Conservation (phyloP, 2,329 filamentous ascomycete species). For the Microsporum canis region DNA sequence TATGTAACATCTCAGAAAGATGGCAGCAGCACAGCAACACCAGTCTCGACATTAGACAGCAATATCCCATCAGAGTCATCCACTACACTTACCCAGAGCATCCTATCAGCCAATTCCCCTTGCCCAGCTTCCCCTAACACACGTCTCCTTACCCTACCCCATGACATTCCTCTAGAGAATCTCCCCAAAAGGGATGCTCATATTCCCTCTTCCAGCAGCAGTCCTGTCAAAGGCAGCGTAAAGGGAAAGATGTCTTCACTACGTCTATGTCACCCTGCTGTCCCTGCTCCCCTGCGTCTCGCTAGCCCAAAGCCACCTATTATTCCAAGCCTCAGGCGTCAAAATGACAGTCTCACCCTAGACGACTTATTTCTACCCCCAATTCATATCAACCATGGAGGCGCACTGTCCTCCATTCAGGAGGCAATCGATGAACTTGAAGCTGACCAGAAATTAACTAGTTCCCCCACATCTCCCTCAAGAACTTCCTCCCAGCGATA, state of each 20-base stretch:
- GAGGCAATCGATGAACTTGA: constrained; percentile 17
- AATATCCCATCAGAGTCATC: not conserved
- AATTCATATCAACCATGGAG: not conserved
- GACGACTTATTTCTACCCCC: not conserved
- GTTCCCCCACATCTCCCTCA: constrained; percentile 17
- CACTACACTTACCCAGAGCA: not conserved
- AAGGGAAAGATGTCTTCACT: not conserved
- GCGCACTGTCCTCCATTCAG: constrained; percentile 10
- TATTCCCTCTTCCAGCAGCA: not conserved
- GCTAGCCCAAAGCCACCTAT: constrained; percentile 14
- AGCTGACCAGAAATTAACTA: constrained; percentile 17
- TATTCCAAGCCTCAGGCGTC: not conserved
- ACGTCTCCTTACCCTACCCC: constrained; percentile 3
- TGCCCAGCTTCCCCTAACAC: not conserved
- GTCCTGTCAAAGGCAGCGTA: not conserved
- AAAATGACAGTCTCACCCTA: constrained; percentile 4
- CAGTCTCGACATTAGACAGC: not conserved
- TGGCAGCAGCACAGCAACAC: not conserved
- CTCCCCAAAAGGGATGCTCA: not conserved
- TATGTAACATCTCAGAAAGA: constrained; percentile 23
- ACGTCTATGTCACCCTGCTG: not conserved
- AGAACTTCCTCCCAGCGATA: constrained; percentile 24
- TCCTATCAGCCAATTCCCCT: not conserved
- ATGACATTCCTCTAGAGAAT: not conserved
- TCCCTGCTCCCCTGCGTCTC: constrained; percentile 13